Base-by-base conservation (phyloP, 2,329 filamentous ascomycete genomes). In the Fusarium graminum region DNA sequence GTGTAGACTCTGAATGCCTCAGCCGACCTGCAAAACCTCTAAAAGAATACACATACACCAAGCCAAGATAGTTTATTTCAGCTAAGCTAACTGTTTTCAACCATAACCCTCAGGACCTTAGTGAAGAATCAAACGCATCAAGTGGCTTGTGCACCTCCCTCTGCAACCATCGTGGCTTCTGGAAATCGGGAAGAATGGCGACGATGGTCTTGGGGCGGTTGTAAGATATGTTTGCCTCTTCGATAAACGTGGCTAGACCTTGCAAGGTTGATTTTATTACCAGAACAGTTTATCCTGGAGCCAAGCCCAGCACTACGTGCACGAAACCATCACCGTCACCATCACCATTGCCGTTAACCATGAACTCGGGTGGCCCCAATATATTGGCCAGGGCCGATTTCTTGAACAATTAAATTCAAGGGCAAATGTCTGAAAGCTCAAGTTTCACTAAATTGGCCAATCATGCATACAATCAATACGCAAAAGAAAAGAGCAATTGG, bases 81-180 rank as follows among this genome's bases (percentile, higher is more conserved):
- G 22, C 22, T 22, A 22, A 22, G 22, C 22, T 22, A 22, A 22
- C 22, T 22, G 22, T 22, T 22, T 22, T 71, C 67, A 47, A 61
- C 63, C 2, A 70, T 45, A 13, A 13, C 49, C 56, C 46, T 65
- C 59, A 1, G 30, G 17, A 22, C 44, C 59, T 28, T 62, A 54
- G 64, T 84, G 82, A 7, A 85, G 70, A 34, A 84, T 81, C 59
- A 77, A 75, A 12, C 80, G 80, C 58, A 84, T 75, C 46, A 83
- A 73, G 66, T 82, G 13, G 80, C 74, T 22, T 78, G 74, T 2
- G 78, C 81, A 8, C 64, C 73, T 13, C 67, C 64, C 73, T 13
- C 67, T 43, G n/a, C 55, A 64, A 16, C 59, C 53, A 1, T 44
- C 75, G 69, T 2, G 68, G 64, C n/a, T 52, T 45, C 47, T 73